Conservation (phyloP, 768 basidiomycete genomes). For the Trametes villosa region DNA sequence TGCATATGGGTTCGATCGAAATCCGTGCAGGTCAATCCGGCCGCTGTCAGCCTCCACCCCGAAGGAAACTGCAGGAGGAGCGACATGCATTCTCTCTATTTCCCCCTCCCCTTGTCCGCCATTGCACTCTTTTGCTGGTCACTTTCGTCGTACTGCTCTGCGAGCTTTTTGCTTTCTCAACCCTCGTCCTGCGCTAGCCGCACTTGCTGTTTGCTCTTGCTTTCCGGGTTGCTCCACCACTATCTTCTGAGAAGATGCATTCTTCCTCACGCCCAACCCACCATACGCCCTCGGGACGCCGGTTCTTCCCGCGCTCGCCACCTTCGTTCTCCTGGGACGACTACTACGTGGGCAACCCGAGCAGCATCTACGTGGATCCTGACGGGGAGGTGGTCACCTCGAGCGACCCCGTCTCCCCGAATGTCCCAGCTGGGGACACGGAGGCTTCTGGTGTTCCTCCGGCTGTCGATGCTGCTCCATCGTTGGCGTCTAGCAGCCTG, state of each 20-base stretch:
- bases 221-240: background rate
- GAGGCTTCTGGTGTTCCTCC: background rate
- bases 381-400: background rate
- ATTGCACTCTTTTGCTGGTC: too few species aligned
- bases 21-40: too few species aligned
- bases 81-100: too few species aligned
- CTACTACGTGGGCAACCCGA: background rate
- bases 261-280: background rate
- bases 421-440: background rate
- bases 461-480: background rate
- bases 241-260: conserved; percentile 2
- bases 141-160: background rate
- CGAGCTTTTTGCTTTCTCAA: background rate
- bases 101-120: too few species aligned
- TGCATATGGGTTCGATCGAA: too few species aligned
- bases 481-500: background rate
- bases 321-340: background rate
- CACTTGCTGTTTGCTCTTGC: background rate
- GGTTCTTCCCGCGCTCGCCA: background rate
- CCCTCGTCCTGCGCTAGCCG: background rate
- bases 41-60: too few species aligned
- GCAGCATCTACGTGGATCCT: conserved; percentile 1
- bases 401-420: background rate
- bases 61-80: too few species aligned
- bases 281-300: background rate